phyloP scores from a whole-genome alignment of 805 yeast genomes.

The Crinitomyces ghanaensis region DNA sequence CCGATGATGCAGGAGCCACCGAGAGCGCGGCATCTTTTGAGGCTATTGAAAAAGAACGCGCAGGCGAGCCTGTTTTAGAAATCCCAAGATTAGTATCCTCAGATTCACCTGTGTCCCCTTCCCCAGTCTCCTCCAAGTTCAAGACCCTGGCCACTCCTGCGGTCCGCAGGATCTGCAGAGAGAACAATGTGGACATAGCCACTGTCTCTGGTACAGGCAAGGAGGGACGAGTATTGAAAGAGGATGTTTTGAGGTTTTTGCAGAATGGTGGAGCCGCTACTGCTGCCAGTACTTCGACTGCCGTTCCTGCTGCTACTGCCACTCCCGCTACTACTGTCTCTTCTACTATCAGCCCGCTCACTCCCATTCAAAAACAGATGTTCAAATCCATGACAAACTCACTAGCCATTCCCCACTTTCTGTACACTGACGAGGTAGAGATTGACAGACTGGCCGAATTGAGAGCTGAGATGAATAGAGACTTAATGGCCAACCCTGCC shows the following conservation, averaged over 20 bases:
- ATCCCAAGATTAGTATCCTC: conserved; percentile 1
- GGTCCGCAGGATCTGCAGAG: conserved; percentile 23
- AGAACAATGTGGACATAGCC: conserved; percentile 18
- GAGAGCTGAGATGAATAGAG: conserved; percentile 17
- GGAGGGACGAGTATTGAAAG: conserved; percentile 25
- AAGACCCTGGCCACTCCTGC: conserved; percentile 25
- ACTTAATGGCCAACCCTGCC: conserved; percentile 8
- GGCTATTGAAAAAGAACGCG: conserved; percentile 1
- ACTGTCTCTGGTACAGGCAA: conserved; percentile 23
- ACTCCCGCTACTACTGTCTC: conserved; percentile 1
- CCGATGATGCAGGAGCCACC: conserved; percentile 11
- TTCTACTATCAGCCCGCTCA: conserved; percentile 14
- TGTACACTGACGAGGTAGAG: conserved; percentile 25
- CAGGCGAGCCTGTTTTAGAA: conserved; percentile 3
- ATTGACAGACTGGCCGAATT: conserved; percentile 20
- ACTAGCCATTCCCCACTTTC: conserved; percentile 24
- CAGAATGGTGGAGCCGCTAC: conserved; percentile 3
- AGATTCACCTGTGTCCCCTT: conserved; percentile 2
- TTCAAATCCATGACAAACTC: conserved; percentile 25
- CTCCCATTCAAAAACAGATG: conserved; percentile 24
- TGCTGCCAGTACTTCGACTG: neutral
- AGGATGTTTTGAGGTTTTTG: conserved; percentile 18
- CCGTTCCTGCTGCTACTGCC: conserved; percentile 2
- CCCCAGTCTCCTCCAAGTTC: neutral
- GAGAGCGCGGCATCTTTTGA: conserved; percentile 5